Conservation (phyloP, 495 filamentous ascomycete genomes). For the Chaetomium fimeti region DNA sequence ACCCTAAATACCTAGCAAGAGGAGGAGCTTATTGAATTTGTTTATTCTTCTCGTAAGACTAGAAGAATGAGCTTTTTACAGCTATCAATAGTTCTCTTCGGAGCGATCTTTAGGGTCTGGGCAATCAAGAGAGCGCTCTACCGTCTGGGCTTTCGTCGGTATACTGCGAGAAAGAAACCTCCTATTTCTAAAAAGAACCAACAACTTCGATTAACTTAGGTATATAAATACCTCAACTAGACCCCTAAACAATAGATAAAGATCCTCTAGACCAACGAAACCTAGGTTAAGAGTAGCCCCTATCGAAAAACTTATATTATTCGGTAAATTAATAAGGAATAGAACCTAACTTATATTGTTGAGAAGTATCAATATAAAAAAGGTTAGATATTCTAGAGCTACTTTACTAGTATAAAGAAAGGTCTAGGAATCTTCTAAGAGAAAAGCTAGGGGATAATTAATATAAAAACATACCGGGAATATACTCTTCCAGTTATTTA, state of each 20-base stretch:
- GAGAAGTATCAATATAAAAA: constrained; percentile 20
- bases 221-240: constrained; percentile 25
- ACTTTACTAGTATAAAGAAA: constrained; percentile 28
- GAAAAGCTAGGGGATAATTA: constrained; percentile 37
- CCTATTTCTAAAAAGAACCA: constrained; percentile 20
- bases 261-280: constrained; percentile 39
- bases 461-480: constrained; percentile 20
- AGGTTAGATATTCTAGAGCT: constrained; percentile 38
- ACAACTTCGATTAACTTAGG: constrained; percentile 20
- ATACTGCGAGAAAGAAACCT: constrained; percentile 20
- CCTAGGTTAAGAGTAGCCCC: constrained; percentile 28
- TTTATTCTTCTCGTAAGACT: constrained; percentile 8
- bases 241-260: constrained; percentile 30
- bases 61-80: constrained; percentile 2
- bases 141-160: constrained; percentile 20
- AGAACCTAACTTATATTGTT: constrained; percentile 24
- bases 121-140: constrained; percentile 22
- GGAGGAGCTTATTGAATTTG: constrained; percentile 18
- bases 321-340: constrained; percentile 19
- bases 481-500: constrained; percentile 32
- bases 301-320: constrained; percentile 25
- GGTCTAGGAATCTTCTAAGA: constrained; percentile 37
- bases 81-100: constrained; percentile 18
- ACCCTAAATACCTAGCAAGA: constrained; percentile 5
- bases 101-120: constrained; percentile 7